Evolutionary conservation across 2,329 filamentous ascomycete genomes (phyloP).

Genomic region (Aspergillus sp.): DNA sequence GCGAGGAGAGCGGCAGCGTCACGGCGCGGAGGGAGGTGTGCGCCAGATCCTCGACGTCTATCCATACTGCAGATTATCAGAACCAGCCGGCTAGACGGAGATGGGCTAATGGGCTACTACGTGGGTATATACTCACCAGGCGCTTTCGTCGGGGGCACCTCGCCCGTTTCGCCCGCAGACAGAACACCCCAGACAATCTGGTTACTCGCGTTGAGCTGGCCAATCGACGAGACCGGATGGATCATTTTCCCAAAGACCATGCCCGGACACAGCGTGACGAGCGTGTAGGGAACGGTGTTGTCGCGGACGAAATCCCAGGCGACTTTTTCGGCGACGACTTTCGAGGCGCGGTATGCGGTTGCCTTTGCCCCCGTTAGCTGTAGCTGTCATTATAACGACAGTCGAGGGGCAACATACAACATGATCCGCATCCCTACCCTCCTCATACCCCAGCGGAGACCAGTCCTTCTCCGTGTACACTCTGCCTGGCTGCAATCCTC

Average conservation of each 20-base stretch:
- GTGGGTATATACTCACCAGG: slow-evolving; percentile 8
- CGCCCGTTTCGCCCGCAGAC: slow-evolving; percentile 10
- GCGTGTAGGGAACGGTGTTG: slow-evolving; percentile 8
- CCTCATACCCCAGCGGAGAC: slow-evolving; percentile 15
- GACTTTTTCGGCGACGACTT: slow-evolving; percentile 16
- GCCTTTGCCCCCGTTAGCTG: no score
- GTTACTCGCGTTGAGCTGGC: slow-evolving; percentile 19
- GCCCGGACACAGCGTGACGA: slow-evolving; percentile 14
- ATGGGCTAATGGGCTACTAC: no score
- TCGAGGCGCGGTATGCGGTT: slow-evolving; percentile 16
- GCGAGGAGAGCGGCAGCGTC: slow-evolving; percentile 5
- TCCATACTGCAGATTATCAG: slow-evolving; percentile 12
- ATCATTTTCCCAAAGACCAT: slow-evolving; percentile 21
- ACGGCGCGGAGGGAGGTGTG: slow-evolving; percentile 10
- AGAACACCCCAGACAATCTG: slow-evolving; percentile 22
- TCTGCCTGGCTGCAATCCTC: slow-evolving; percentile 12
- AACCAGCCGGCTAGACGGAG: background rate
- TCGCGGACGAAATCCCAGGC: slow-evolving; percentile 17
- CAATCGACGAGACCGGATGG: slow-evolving; percentile 11
- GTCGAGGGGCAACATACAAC: slow-evolving; percentile 11
- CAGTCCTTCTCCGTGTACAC: slow-evolving; percentile 15
- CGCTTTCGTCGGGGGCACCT: slow-evolving; percentile 16
- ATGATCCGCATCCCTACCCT: slow-evolving; percentile 11
- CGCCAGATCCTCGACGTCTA: slow-evolving; percentile 15
- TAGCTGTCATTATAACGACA: no score